Percentiles rank a stretch among this genome's conserved stretches.
phyloP scores from a whole-genome alignment of 768 basidiomycete species.

The Kwoniella pini region DNA sequence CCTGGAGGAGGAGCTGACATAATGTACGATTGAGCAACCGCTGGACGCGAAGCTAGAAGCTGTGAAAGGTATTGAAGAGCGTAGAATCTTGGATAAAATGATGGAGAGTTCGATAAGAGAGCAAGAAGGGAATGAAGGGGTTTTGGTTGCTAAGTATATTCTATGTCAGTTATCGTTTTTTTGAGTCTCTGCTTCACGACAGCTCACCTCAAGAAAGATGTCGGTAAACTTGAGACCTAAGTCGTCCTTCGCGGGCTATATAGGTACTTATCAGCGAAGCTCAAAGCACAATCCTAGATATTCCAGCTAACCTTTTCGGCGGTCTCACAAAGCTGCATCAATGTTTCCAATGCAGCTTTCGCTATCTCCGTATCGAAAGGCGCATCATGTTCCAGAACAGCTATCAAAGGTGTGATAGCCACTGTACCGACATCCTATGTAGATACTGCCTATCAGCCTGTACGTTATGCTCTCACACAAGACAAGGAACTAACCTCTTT shows the following conservation, averaged over 20 bases:
- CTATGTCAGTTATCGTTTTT: neutral
- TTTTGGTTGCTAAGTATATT: constrained; percentile 58
- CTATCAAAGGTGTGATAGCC: constrained; percentile 74
- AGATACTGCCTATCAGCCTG: neutral
- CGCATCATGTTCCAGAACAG: constrained; percentile 81
- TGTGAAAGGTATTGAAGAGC: constrained; percentile 78
- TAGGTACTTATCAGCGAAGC: constrained; percentile 5
- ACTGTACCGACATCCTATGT: constrained; percentile 73
- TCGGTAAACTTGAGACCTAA: constrained; percentile 85
- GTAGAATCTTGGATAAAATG: constrained; percentile 82
- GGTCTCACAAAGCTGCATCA: constrained; percentile 79
- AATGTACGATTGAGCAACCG: constrained; percentile 85
- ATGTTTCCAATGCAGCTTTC: constrained; percentile 87
- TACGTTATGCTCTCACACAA: neutral
- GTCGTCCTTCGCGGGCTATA: constrained; percentile 60
- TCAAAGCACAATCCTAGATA: neutral
- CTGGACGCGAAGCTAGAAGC: constrained; percentile 77
- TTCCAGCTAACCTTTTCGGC: constrained; percentile 55
- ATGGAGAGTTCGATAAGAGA: constrained; percentile 69
- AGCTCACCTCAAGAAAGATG: constrained; percentile 63
- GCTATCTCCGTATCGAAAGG: constrained; percentile 88
- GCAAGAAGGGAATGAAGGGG: constrained; percentile 73
- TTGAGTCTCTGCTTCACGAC: too few relatives aligned
- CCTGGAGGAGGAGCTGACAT: constrained; percentile 67
- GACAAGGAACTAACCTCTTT: constrained; percentile 59